Evolutionary conservation across 129 eudicot species (phyloP), one percentile per base, ranked within the genome.

Genomic region (Centrapalus pauciflorus): DNA sequence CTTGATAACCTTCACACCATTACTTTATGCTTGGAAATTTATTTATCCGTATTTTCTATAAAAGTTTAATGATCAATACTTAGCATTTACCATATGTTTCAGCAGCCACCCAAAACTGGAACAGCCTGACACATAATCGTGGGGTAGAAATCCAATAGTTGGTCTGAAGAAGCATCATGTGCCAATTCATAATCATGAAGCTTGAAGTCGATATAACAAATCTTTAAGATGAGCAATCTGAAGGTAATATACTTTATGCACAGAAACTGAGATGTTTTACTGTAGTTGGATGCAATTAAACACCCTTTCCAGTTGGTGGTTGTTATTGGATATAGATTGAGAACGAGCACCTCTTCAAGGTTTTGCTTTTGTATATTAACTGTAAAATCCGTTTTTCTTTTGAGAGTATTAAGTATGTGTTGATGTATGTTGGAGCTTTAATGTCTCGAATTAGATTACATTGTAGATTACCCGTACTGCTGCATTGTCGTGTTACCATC

Each of bases 31-130:
- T n/a, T n/a, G n/a, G n/a, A n/a, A n/a, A n/a, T n/a, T n/a, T n/a
- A n/a, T n/a, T n/a, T n/a, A n/a, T n/a, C n/a, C n/a, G n/a, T n/a
- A n/a, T n/a, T n/a, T n/a, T n/a, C n/a, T n/a, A n/a, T n/a, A n/a
- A n/a, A n/a, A 57, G 29, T 57, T 33, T 61, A 10, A 37, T 50
- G 3, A 14, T 54, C 25, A 16, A 11, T 46, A 16, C 45, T 71
- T 55, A 25, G 46, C 56, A 25, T 55, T 27, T 65, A 26, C 32
- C 28, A 16, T 12, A 8, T 16, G 29, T 49, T 64, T 73, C 28
- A 58, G 60, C 85, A 89, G 96, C 87, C 85, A 33, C 87, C 87
- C 11, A 85, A 76, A 77, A 64, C 76, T 46, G 89, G 93, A 82
- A 71, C 67, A 7, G 62, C 54, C 37, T 83, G 77, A 83, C 20